Evolutionary conservation across 148 eudicot species (phyloP), one percentile per base, ranked within the genome.

Genomic region (Camellia sinensis): DNA sequence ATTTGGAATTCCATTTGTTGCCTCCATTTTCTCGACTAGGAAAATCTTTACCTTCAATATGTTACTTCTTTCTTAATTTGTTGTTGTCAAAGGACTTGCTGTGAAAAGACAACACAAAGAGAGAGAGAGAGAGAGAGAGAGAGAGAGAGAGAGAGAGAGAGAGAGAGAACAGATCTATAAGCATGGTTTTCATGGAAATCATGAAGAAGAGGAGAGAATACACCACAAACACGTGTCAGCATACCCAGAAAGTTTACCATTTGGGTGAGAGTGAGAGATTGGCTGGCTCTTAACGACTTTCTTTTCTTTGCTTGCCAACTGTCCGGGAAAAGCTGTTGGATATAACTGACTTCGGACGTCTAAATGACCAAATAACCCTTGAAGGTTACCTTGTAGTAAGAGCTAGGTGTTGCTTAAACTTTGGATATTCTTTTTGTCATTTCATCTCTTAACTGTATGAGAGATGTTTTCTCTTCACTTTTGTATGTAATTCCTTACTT

Each of bases 271-370:
- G 17, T 63, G 72, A 52, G 80, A 50, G 45, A 76, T 13, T 50
- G 59, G n/a, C 56, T n/a, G 45, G 17, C 37, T 29, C 37, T 29
- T 1, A 29, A 29, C 37, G 37, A 29, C 37, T 29, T 29, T 29
- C 37, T 29, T 29, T 29, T 29, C 37, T 29, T 29, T 19, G 73
- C 11, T 11, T 45, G 73, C 68, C 37, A 43, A 60, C 22, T 46
- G 40, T 69, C 76, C 70, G 48, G 59, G 66, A 79, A 79, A 79
- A 60, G 76, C 76, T 46, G 21, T 48, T 70, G 53, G 74, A 61
- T 67, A 40, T 41, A 78, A 78, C 80, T 2, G 68, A 78, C 48
- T 78, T 48, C 4, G 15, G 14, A 21, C 40, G n/a, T 77, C 14
- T 18, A 40, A 40, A 54, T 29, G 37, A 29, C 37, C 37, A 29